Evolutionary conservation across 1,284 basidiomycete species (phyloP).

Genomic region (Leccinum insigne): DNA sequence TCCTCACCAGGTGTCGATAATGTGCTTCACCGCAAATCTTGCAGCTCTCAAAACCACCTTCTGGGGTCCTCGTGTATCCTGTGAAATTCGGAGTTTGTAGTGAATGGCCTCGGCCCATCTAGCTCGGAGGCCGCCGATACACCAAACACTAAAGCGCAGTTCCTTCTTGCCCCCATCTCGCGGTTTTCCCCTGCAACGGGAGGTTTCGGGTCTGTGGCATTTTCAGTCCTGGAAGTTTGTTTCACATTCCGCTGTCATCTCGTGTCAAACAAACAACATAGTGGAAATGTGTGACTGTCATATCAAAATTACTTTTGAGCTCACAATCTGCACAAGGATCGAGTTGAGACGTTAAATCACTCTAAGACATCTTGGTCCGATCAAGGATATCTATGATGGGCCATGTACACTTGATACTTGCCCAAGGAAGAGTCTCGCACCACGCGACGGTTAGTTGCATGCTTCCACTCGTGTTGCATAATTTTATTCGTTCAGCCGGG

Average conservation of each 20-base stretch:
- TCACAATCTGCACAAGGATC: no score
- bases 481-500: background rate
- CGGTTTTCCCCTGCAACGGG: background rate
- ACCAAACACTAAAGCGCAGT: background rate
- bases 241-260: background rate
- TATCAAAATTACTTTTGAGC: no score
- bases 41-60: background rate
- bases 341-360: background rate
- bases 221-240: background rate
- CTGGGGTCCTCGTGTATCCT: constrained; percentile 2
- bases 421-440: background rate
- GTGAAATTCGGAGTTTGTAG: background rate
- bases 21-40: background rate
- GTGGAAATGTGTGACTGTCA: no score
- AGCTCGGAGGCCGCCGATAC: background rate
- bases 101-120: no score
- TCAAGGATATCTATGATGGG: no score
- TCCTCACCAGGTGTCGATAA: background rate
- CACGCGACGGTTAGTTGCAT: background rate
- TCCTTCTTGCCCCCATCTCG: background rate
- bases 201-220: background rate
- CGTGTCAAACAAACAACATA: background rate
- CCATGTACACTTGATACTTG: no score
- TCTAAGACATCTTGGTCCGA: background rate
- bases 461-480: background rate